Conservation (phyloP, 139 green algal genomes). For the Desmodesmus armatus region DNA sequence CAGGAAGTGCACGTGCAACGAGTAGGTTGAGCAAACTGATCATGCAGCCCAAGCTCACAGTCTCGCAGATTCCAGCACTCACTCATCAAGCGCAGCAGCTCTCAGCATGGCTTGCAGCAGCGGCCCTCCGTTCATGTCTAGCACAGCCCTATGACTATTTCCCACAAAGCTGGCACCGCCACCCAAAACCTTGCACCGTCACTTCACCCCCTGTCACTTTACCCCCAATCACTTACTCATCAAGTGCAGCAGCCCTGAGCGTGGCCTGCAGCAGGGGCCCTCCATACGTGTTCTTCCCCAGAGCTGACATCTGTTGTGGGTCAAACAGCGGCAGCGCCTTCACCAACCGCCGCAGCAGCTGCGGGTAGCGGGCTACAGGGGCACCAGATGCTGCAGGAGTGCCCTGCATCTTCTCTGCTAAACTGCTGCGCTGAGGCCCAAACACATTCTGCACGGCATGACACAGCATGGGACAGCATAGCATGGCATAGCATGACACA, state of each 20-base stretch:
- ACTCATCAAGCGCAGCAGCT: conserved; percentile 47
- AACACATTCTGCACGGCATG: too few relatives aligned
- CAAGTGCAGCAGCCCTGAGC: conserved; percentile 54
- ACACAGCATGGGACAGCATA: too few relatives aligned
- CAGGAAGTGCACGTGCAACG: too few relatives aligned
- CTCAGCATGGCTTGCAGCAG: conserved; percentile 77
- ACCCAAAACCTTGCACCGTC: too few relatives aligned
- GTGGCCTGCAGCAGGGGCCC: conserved; percentile 77
- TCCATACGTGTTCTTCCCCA: conserved; percentile 65
- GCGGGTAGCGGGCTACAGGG: conserved; percentile 13
- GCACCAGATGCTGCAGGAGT: too few relatives aligned
- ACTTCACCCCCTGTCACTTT: too few relatives aligned
- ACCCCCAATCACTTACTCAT: conserved; percentile 40
- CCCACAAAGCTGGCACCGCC: neutral
- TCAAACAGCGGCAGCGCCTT: conserved; percentile 54
- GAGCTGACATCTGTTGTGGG: conserved; percentile 44
- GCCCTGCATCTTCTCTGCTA: conserved; percentile 8
- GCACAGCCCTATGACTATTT: neutral
- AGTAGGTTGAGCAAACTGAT: too few relatives aligned
- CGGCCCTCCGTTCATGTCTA: conserved; percentile 62
- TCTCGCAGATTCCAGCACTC: neutral
- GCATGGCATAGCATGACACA: too few relatives aligned
- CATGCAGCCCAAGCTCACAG: too few relatives aligned
- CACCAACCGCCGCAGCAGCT: conserved; percentile 41
- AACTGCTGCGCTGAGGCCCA: too few relatives aligned